A percentile compares a stretch with the other conserved stretches of the same genome.
Conservation (phyloP, 2,329 filamentous ascomycete genomes). For the Fusarium sp. region DNA sequence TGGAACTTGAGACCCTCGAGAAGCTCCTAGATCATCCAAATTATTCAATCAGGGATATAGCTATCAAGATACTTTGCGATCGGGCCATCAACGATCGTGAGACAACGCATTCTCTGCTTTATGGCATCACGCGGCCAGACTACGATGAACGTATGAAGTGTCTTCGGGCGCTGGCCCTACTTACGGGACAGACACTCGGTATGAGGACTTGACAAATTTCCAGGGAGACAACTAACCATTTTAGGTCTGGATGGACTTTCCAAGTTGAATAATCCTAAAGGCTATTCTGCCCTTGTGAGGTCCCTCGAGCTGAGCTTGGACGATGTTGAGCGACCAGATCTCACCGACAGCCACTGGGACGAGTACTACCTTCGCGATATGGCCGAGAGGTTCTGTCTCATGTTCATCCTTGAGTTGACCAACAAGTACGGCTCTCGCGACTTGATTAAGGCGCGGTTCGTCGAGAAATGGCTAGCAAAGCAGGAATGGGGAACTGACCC, state of each 20-base stretch:
- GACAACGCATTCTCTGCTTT: slow-evolving; percentile 64
- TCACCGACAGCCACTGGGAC: slow-evolving; percentile 69
- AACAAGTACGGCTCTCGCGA: slow-evolving; percentile 68
- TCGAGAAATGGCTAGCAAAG: slow-evolving; percentile 79
- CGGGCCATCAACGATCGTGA: slow-evolving; percentile 69
- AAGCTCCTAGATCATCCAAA: slow-evolving; percentile 78
- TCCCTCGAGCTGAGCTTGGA: slow-evolving; percentile 68
- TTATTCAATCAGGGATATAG: slow-evolving; percentile 77
- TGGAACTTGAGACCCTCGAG: slow-evolving; percentile 74
- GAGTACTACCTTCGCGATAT: slow-evolving; percentile 73
- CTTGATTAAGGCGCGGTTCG: slow-evolving; percentile 72
- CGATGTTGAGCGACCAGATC: slow-evolving; percentile 62
- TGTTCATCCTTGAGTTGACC: slow-evolving; percentile 70
- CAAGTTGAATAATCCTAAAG: slow-evolving; percentile 62
- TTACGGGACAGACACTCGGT: slow-evolving; percentile 59
- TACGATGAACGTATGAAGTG: slow-evolving; percentile 70
- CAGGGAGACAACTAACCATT: slow-evolving; percentile 30
- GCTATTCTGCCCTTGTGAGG: slow-evolving; percentile 69
- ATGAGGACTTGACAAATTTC: slow-evolving; percentile 7
- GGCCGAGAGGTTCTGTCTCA: slow-evolving; percentile 70
- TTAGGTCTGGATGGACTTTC: slow-evolving; percentile 55
- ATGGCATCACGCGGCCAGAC: slow-evolving; percentile 68
- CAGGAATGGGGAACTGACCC: slow-evolving; percentile 75
- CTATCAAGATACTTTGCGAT: slow-evolving; percentile 69
- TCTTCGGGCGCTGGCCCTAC: slow-evolving; percentile 67